A percentile compares a stretch with the other conserved stretches of the same genome.
These are phyloP conservation scores for Yueomyces sinensis DNA, from an alignment of 805 yeast genomes.

Conservation along the genomic window DNA sequence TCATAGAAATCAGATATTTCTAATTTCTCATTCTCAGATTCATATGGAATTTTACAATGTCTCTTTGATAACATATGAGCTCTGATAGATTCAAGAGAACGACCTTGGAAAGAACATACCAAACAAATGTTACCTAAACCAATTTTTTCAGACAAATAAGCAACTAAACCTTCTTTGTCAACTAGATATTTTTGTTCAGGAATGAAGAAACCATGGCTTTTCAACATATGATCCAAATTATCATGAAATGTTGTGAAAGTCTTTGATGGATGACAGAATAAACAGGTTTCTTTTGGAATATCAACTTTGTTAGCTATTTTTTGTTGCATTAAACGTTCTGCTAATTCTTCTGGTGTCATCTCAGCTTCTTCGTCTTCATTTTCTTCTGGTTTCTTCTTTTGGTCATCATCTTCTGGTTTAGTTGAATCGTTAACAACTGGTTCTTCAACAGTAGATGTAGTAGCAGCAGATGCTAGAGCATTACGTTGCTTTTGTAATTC, in stretches of 20 bases:
- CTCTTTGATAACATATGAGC: slow-evolving; percentile 83
- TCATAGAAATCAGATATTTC: slow-evolving; percentile 90
- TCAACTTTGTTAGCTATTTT: slow-evolving; percentile 30
- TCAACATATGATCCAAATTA: slow-evolving; percentile 63
- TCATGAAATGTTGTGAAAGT: slow-evolving; percentile 29
- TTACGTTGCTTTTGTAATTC: slow-evolving; percentile 28
- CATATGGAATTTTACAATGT: slow-evolving; percentile 86
- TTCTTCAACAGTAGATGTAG: not conserved
- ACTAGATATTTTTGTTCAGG: slow-evolving; percentile 71
- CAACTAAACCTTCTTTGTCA: slow-evolving; percentile 60
- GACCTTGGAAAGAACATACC: slow-evolving; percentile 75
- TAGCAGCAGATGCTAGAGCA: not conserved
- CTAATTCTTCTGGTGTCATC: slow-evolving; percentile 26
- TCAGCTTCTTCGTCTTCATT: slow-evolving; percentile 18
- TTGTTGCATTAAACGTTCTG: slow-evolving; percentile 26
- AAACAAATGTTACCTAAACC: slow-evolving; percentile 87
- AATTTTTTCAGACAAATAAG: slow-evolving; percentile 77
- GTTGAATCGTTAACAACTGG: slow-evolving; percentile 1
- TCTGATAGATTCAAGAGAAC: slow-evolving; percentile 71
- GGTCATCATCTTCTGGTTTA: slow-evolving; percentile 1
- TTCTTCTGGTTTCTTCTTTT: slow-evolving; percentile 2
- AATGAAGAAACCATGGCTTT: slow-evolving; percentile 68
- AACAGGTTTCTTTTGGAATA: slow-evolving; percentile 37
- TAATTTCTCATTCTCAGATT: slow-evolving; percentile 64
- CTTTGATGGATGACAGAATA: slow-evolving; percentile 39